Evolutionary conservation across 495 filamentous ascomycete species (phyloP), one percentile per base, ranked within the genome.

Genomic region (Cercophora newfieldiana): DNA sequence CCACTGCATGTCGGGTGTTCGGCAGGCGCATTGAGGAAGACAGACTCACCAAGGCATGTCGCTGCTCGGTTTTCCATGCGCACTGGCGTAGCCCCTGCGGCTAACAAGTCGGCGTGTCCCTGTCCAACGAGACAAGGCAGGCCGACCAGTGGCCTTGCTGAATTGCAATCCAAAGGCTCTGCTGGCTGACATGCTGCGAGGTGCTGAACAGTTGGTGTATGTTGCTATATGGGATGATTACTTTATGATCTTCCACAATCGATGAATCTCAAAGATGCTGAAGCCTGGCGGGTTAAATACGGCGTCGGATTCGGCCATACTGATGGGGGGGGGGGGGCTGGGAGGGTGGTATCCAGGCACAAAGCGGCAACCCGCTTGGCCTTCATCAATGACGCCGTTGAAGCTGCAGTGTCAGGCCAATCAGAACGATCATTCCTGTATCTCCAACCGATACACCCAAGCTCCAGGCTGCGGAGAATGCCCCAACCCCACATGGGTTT

Each of bases 41-140:
- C 37, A 44, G 37, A 44, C 68, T 28, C 62, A 70, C 72, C 68
- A 74, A 22, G 72, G 59, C 30, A 65, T 25, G 57, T 74, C 68
- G 33, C 60, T 66, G 25, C 56, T 28, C 10, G 37, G 33, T 8
- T 66, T 33, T 12, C 67, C 70, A 19, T 68, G 68, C n/a, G 55
- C 24, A 19, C 54, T 70, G 22, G 68, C 66, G 37, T 69, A 69
- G 22, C 63, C 51, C 29, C 70, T 65, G 37, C 58, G 55, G 26
- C 63, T 49, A 24, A 65, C 1, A 22, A 57, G 10, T 12, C 58
- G 68, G 22, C 26, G 47, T 18, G 28, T 31, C 21, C 37, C 37
- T 44, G 37, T 16, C 37, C 37, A 44, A 16, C 37, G 37, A 44
- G 37, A 44, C 18, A 44, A 44, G 18, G 37, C 37, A 44, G 37